A percentile compares a stretch with the other conserved stretches of the same genome.
phyloP scores from a whole-genome alignment of 2,329 filamentous ascomycete species.

The Amesomyces nigricolor region DNA sequence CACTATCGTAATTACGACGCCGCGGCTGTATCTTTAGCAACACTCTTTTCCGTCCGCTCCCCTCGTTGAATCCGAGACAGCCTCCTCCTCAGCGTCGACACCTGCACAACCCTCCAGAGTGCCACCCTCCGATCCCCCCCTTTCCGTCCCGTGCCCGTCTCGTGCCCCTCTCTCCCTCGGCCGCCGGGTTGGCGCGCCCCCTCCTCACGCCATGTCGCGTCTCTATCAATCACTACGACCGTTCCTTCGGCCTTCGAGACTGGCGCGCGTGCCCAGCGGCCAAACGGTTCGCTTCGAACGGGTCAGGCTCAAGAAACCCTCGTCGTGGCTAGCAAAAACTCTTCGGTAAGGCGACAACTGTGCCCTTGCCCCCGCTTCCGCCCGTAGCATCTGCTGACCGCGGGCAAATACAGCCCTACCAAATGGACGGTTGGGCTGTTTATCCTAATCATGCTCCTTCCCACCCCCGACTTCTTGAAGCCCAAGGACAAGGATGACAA shows the following conservation, averaged over 20 bases:
- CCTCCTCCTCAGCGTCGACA: neutral
- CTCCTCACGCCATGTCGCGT: constrained; percentile 18
- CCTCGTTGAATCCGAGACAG: too few species aligned
- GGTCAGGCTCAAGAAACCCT: constrained; percentile 15
- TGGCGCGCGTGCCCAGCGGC: constrained; percentile 1
- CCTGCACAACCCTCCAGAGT: neutral
- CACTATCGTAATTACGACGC: too few species aligned
- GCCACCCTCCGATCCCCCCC: neutral
- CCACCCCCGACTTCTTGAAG: too few species aligned
- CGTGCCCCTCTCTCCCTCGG: constrained; percentile 1
- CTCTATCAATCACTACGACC: constrained; percentile 15
- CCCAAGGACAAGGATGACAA: too few species aligned
- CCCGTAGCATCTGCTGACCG: too few species aligned
- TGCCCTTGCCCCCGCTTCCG: neutral
- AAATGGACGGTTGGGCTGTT: too few species aligned
- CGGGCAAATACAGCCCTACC: too few species aligned
- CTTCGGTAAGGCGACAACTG: too few species aligned
- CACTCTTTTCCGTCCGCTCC: too few species aligned
- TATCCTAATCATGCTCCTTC: too few species aligned
- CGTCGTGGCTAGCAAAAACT: too few species aligned
- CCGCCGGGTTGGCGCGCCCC: constrained; percentile 22
- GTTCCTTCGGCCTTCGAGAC: constrained; percentile 4
- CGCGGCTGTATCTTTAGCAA: too few species aligned
- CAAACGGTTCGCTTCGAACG: constrained; percentile 20
- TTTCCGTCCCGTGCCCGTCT: neutral